phyloP scores from a whole-genome alignment of 495 filamentous ascomycete species.

The Cryomyces minteri region DNA sequence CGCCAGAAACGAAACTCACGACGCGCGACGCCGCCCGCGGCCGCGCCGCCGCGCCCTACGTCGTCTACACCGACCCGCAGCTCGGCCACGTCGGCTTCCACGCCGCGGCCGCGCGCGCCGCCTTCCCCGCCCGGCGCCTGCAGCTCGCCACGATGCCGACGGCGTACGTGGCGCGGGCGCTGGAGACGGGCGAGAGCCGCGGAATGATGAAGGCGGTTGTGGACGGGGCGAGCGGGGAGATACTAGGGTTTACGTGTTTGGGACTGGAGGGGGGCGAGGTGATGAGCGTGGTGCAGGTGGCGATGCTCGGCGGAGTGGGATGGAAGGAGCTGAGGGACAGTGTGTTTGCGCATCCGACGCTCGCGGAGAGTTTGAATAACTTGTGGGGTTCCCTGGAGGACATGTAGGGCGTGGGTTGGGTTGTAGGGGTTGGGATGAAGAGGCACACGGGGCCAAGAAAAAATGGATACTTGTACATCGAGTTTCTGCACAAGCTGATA shows the following conservation, averaged over 20 bases:
- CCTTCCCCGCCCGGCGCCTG: conserved; percentile 12
- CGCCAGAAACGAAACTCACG: conserved; percentile 1
- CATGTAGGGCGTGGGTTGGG: no score
- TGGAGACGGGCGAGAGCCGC: conserved; percentile 31
- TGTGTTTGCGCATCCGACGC: conserved; percentile 30
- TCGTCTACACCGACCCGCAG: conserved; percentile 34
- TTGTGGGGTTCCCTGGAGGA: conserved; percentile 23
- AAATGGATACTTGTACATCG: no score
- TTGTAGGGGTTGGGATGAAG: no score
- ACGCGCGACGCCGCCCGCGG: conserved; percentile 12
- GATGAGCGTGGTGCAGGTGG: conserved; percentile 31
- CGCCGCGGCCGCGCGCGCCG: conserved; percentile 16
- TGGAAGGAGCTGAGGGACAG: conserved; percentile 24
- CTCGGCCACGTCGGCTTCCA: conserved; percentile 30
- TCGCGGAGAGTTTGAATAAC: conserved; percentile 33
- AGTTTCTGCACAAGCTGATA: no score
- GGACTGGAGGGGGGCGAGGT: conserved; percentile 34
- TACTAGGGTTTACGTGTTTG: conserved; percentile 30
- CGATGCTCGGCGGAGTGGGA: conserved; percentile 27
- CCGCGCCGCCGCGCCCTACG: conserved; percentile 23
- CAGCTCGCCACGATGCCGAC: conserved; percentile 30
- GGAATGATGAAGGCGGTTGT: conserved; percentile 35
- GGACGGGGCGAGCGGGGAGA: conserved; percentile 22
- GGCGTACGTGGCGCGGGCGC: conserved; percentile 28
- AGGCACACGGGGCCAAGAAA: no score